Conservation (phyloP, 2,329 filamentous ascomycete species). For the Trichoderma sp. region DNA sequence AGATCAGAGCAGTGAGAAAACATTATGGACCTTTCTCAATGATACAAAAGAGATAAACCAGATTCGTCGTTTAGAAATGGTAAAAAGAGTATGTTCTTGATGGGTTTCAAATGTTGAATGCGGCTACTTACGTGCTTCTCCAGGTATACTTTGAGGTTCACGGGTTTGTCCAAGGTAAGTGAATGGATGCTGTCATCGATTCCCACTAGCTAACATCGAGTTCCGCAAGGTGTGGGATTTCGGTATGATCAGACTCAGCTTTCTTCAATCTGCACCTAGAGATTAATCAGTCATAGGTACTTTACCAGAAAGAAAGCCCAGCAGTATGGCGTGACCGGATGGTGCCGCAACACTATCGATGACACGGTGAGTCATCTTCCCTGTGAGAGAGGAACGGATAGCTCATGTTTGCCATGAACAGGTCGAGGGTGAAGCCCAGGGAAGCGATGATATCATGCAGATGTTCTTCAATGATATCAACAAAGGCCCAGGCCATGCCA, state of each 20-base stretch:
- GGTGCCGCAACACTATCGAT: constrained; percentile 59
- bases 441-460: constrained; percentile 60
- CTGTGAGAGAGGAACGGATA: background rate
- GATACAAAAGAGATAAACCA: background rate
- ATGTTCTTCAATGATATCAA: constrained; percentile 73
- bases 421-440: constrained; percentile 91
- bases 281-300: constrained; percentile 39
- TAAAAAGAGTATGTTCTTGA: constrained; percentile 34
- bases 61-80: constrained; percentile 26
- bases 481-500: constrained; percentile 68
- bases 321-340: constrained; percentile 54
- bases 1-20: background rate
- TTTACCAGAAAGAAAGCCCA: constrained; percentile 54
- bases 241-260: constrained; percentile 37
- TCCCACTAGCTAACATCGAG: constrained; percentile 29
- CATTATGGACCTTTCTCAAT: background rate
- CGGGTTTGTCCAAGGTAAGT: constrained; percentile 62
- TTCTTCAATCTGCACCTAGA: background rate
- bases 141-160: constrained; percentile 65
- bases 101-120: background rate
- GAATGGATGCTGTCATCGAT: background rate
- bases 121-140: background rate
- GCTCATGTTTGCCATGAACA: constrained; percentile 38
- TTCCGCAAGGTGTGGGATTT: constrained; percentile 52
- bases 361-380: constrained; percentile 45